Base-by-base conservation (phyloP, 805 yeast genomes). In the Starmerella gropengiesseri region DNA sequence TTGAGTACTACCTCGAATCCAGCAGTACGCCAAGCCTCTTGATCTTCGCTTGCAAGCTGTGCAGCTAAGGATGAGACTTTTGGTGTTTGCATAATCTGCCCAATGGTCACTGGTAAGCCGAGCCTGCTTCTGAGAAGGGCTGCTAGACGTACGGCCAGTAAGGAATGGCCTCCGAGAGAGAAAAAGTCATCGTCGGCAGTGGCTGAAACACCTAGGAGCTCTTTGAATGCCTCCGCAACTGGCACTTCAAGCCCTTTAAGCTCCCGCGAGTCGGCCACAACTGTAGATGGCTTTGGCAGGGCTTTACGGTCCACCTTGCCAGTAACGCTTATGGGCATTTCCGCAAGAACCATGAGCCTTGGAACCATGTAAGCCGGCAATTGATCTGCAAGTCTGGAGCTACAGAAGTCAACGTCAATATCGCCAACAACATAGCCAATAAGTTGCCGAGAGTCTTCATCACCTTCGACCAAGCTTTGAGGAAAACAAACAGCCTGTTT, bases 291-390 rank as follows among this genome's bases (percentile, higher is more conserved):
- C 20, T 31, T 16, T 1, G 50, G 50, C 45, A 89, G 68, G 57
- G 87, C 87, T 30, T 95, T 96, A 65, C 89, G 89, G 65, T 91
- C 97, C 44, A 89, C 84, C 63, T 89, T 89, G 54, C 98, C 98
- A 60, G 89, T 91, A 46, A 97, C 96, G 63, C 87, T 89, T 61
- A 89, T 69, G 21, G 97, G 98, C 57, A 89, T 65, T 55, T 77
- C 78, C 21, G 72, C 69, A 66, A 91, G 68, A 11, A 95, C 95
- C 41, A 91, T 86, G 55, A 91, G 77, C 0, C 94, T 71, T 37
- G 98, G 98, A 34, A 89, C 81, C 22, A 97, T 94, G 60, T 91
- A 89, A 12, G 81, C 71, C 0, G 98, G 96, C 19, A 47, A 22
- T 3, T 4, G 6, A 4, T 9, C 13, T 2, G 36, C 11, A 5